A percentile compares a stretch with the other conserved stretches of the same genome.
Evolutionary conservation across 2,329 filamentous ascomycete genomes (phyloP).

Genomic region (Aureobasidium sp.): DNA sequence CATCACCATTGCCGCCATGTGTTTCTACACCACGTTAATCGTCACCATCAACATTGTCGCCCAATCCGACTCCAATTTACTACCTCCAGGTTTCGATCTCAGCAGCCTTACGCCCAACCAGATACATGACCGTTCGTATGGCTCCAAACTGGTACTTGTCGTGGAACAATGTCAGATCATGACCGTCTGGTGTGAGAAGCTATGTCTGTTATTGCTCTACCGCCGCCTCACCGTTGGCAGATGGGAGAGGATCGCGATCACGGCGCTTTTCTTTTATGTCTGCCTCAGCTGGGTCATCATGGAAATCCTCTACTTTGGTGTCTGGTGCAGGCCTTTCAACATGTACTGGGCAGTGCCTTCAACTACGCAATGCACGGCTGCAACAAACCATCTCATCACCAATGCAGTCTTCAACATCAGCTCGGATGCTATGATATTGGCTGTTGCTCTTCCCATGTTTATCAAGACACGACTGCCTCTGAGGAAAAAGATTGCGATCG

Average conservation of each 20-base stretch:
- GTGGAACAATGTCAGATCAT: constrained; percentile 34
- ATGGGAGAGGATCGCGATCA: constrained; percentile 31
- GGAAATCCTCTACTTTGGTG: constrained; percentile 34
- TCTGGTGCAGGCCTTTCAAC: constrained; percentile 34
- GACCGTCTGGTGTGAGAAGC: constrained; percentile 34
- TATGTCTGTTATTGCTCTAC: constrained; percentile 34
- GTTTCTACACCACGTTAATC: constrained; percentile 45
- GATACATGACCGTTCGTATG: constrained; percentile 25
- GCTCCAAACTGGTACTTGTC: constrained; percentile 34
- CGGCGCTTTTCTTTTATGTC: constrained; percentile 30
- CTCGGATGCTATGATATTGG: constrained; percentile 40
- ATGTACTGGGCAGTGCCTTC: constrained; percentile 32
- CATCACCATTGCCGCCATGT: constrained; percentile 47
- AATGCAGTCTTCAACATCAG: constrained; percentile 39
- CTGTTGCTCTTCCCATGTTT: constrained; percentile 40
- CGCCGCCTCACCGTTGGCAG: constrained; percentile 30
- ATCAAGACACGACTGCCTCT: constrained; percentile 36
- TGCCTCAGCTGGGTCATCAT: constrained; percentile 31
- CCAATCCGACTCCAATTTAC: constrained; percentile 36
- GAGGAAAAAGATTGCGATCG: constrained; percentile 48
- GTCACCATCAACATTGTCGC: constrained; percentile 40
- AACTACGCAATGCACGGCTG: constrained; percentile 35
- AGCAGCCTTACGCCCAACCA: constrained; percentile 27
- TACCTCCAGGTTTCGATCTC: constrained; percentile 42
- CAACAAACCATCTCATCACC: constrained; percentile 32